Conservation (phyloP, 108 stramenopile species). For the Nitzschia inconspicua region DNA sequence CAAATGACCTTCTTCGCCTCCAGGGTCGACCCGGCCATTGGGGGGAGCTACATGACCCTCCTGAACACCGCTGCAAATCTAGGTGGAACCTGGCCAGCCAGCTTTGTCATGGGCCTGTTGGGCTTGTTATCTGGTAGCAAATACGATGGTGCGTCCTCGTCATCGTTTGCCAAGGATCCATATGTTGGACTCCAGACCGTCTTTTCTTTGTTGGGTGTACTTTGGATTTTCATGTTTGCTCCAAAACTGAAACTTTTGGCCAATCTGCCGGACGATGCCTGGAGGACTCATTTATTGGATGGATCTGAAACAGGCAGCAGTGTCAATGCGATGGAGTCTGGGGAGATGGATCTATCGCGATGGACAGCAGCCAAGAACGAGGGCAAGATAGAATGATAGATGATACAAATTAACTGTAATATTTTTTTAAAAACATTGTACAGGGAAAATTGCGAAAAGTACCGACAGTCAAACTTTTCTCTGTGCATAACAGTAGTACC, state of each 20-base stretch:
- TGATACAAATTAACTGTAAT: neutral
- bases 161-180: constrained; percentile 65
- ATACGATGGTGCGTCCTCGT: constrained; percentile 1
- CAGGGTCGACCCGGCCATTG: constrained; percentile 96
- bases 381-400: constrained; percentile 8
- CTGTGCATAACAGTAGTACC: too few relatives aligned
- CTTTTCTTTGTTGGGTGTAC: constrained; percentile 61
- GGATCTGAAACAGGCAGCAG: neutral
- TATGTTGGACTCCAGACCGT: constrained; percentile 66
- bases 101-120: constrained; percentile 77
- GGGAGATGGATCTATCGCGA: neutral
- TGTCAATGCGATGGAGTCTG: constrained; percentile 2
- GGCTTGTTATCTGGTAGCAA: constrained; percentile 51
- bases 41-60: constrained; percentile 99
- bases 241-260: constrained; percentile 60
- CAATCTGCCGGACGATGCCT: constrained; percentile 75
- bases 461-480: too few relatives aligned
- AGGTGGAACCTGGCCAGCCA: constrained; percentile 91
- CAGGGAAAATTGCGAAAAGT: too few relatives aligned
- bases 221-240: constrained; percentile 67
- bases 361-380: constrained; percentile 3
- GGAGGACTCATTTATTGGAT: constrained; percentile 81
- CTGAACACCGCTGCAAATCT: constrained; percentile 96
- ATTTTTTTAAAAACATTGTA: too few relatives aligned
- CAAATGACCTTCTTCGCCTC: constrained; percentile 98